These are phyloP conservation scores for Boletus pseudo-olivaceus DNA, from an alignment of 768 basidiomycete species.

Conservation along the genomic window DNA sequence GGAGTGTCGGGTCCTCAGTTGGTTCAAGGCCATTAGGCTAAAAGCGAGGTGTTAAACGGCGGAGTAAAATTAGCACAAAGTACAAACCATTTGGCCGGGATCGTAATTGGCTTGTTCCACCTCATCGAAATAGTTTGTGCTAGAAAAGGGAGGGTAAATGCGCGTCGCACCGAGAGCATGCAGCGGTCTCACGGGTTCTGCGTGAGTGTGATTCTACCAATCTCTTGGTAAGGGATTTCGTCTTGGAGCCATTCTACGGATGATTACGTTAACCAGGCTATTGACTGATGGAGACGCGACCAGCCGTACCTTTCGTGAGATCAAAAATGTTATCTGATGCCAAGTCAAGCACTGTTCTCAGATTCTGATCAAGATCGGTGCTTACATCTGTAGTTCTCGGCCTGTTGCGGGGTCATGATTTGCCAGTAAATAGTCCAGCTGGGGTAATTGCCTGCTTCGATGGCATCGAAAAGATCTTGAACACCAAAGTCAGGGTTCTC, in stretches of 20 bases:
- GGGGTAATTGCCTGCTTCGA: not conserved
- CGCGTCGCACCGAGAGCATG: not conserved
- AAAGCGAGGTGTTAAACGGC: not conserved
- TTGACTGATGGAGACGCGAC: not conserved
- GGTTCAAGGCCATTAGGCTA: constrained; percentile 40
- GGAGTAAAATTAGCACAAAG: not conserved
- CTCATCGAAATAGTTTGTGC: constrained; percentile 34
- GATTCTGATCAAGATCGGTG: not conserved
- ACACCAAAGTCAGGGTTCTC: not conserved
- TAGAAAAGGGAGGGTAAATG: not conserved
- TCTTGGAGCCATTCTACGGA: constrained; percentile 35
- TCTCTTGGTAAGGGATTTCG: constrained; percentile 33
- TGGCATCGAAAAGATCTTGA: not conserved
- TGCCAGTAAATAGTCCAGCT: not conserved
- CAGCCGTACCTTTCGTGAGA: constrained; percentile 41
- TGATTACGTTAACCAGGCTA: not conserved
- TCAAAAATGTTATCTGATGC: constrained; percentile 47
- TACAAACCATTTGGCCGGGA: constrained; percentile 45
- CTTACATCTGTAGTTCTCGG: not conserved
- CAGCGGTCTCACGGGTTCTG: constrained; percentile 33
- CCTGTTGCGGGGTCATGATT: not conserved
- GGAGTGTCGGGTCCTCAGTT: constrained; percentile 55
- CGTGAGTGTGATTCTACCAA: constrained; percentile 37
- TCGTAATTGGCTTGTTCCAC: constrained; percentile 46
- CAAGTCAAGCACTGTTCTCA: not conserved